A percentile compares a stretch with the other conserved stretches of the same genome.
Evolutionary conservation across 768 basidiomycete species (phyloP).

Genomic region (Phlegmacium glaucopus): DNA sequence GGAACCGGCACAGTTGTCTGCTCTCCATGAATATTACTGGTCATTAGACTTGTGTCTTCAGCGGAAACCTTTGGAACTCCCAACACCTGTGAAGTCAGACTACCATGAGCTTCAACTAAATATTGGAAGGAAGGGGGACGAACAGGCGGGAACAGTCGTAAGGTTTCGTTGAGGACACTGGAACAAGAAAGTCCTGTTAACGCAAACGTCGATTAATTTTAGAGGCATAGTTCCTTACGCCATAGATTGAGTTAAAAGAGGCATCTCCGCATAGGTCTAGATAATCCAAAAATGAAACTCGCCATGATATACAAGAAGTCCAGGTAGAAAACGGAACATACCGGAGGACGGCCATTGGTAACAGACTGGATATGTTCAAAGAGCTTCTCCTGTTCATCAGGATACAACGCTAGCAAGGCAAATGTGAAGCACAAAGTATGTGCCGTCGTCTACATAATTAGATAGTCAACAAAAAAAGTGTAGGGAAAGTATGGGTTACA

Average conservation of each 20-base stretch:
- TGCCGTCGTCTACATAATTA: too few relatives aligned
- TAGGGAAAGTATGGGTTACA: too few relatives aligned
- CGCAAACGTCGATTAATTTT: not conserved
- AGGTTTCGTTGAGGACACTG: constrained; percentile 43
- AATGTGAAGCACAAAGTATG: too few relatives aligned
- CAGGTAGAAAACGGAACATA: too few relatives aligned
- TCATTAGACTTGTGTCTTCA: too few relatives aligned
- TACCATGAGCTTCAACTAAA: too few relatives aligned
- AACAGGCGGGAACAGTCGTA: constrained; percentile 41
- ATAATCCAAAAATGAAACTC: too few relatives aligned
- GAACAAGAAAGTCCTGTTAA: not conserved
- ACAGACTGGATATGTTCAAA: constrained; percentile 31
- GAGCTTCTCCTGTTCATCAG: constrained; percentile 40
- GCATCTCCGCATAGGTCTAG: constrained; percentile 36
- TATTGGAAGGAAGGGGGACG: constrained; percentile 3
- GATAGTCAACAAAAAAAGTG: too few relatives aligned
- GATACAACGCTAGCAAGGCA: constrained; percentile 39
- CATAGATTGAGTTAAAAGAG: constrained; percentile 29
- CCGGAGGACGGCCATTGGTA: constrained; percentile 25
- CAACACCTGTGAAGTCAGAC: too few relatives aligned
- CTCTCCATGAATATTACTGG: constrained; percentile 6
- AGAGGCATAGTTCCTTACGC: constrained; percentile 24
- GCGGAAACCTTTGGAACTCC: too few relatives aligned
- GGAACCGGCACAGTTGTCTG: constrained; percentile 8
- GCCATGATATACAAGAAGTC: too few relatives aligned